Evolutionary conservation across 495 filamentous ascomycete genomes (phyloP).

Genomic region (Penicillium lividum): DNA sequence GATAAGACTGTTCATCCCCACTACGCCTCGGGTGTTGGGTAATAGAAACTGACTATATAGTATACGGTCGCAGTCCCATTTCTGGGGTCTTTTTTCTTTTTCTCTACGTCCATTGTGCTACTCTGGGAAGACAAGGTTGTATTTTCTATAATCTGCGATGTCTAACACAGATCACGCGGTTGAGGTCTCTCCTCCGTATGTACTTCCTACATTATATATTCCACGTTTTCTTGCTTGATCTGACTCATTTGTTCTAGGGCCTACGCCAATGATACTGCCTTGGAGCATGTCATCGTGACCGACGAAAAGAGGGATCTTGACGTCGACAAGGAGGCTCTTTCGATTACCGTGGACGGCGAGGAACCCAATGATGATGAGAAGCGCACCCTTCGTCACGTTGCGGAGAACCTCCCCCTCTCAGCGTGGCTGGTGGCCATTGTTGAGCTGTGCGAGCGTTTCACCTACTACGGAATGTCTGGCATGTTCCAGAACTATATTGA

Average conservation of each 20-base stretch:
- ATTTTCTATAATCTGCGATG: conserved; percentile 24
- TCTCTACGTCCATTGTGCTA: conserved; percentile 7
- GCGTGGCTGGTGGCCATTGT: conserved; percentile 63
- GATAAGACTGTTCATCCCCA: conserved; percentile 24
- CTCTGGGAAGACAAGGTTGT: conserved; percentile 15
- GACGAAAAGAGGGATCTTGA: conserved; percentile 26
- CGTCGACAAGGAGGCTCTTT: conserved; percentile 9
- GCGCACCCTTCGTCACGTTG: conserved; percentile 49
- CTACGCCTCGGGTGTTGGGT: conserved; percentile 21
- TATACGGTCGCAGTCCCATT: conserved; percentile 13
- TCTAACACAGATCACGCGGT: conserved; percentile 36
- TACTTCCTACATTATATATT: conserved; percentile 7
- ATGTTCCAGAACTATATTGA: conserved; percentile 61
- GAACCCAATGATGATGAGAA: conserved; percentile 59
- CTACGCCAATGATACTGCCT: conserved; percentile 15
- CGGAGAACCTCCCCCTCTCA: conserved; percentile 56
- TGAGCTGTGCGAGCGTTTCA: conserved; percentile 68
- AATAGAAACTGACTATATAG: conserved; percentile 28
- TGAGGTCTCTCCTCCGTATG: conserved; percentile 41
- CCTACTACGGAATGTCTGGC: conserved; percentile 62
- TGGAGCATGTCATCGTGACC: conserved; percentile 25
- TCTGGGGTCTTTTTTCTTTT: conserved; percentile 3
- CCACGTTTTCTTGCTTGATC: not conserved
- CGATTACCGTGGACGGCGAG: conserved; percentile 44
- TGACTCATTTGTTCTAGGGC: not conserved